These are phyloP conservation scores for Tricholoma terreum DNA, from an alignment of 768 basidiomycete genomes.

Conservation along the genomic window DNA sequence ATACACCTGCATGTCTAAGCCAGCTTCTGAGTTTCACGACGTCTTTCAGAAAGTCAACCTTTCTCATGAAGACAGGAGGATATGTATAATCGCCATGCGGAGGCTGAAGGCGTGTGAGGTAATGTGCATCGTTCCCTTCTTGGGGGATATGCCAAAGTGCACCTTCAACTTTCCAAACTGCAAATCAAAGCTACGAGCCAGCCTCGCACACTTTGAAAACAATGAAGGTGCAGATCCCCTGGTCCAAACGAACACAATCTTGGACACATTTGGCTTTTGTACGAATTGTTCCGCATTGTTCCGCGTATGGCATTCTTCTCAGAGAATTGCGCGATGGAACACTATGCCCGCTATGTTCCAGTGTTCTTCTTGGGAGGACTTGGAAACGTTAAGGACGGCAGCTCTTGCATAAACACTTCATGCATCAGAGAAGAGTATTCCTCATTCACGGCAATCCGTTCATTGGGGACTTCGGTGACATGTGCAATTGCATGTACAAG, in stretches of 20 bases:
- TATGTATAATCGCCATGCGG: background rate
- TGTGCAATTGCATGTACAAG: too few species aligned
- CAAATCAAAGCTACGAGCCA: too few species aligned
- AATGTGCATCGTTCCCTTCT: background rate
- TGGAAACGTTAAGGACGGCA: background rate
- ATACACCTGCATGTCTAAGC: conserved; percentile 3
- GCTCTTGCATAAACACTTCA: background rate
- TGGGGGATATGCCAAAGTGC: too few species aligned
- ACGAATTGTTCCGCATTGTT: background rate
- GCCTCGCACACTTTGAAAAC: background rate
- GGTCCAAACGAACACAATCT: background rate
- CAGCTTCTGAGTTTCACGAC: background rate
- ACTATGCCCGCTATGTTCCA: background rate
- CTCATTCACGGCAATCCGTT: too few species aligned
- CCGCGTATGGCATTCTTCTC: too few species aligned
- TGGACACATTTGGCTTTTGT: background rate
- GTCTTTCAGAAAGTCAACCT: background rate
- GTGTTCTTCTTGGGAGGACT: background rate
- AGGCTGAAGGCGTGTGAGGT: background rate
- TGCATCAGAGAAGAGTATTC: too few species aligned
- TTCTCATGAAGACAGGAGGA: background rate
- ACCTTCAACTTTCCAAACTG: background rate
- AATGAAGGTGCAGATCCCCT: conserved; percentile 1
- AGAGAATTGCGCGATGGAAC: background rate
- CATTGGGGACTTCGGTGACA: too few species aligned